Conservation (phyloP, 1,284 basidiomycete species). For the Melampsora occidentalis region DNA sequence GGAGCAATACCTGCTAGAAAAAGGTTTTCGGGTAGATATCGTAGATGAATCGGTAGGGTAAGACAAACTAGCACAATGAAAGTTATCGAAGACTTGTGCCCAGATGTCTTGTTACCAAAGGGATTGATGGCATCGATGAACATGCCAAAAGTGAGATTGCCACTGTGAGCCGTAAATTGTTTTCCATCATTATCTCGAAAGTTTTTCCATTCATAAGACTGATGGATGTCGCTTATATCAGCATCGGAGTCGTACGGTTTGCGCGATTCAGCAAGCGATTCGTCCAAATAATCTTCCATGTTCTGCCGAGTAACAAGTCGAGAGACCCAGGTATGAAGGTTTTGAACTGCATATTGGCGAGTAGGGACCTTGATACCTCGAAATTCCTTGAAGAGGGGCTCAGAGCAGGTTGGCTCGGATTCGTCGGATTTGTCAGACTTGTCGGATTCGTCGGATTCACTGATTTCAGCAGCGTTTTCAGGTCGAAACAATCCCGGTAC, state of each 20-base stretch:
- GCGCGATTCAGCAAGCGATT: not conserved
- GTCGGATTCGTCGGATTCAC: too few species aligned
- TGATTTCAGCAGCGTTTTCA: too few species aligned
- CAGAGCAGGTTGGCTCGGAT: too few species aligned
- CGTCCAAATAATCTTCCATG: not conserved
- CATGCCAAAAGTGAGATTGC: not conserved
- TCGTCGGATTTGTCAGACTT: too few species aligned
- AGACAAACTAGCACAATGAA: slow-evolving; percentile 9
- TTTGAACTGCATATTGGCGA: not conserved
- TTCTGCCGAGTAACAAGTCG: not conserved
- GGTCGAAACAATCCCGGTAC: too few species aligned
- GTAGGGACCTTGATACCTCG: not conserved
- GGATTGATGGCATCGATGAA: too few species aligned
- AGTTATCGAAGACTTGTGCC: not conserved
- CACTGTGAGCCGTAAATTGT: not conserved
- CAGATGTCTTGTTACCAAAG: slow-evolving; percentile 1
- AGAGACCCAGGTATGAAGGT: slow-evolving; percentile 1
- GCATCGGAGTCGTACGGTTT: not conserved
- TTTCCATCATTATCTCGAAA: not conserved
- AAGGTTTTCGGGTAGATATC: slow-evolving; percentile 45
- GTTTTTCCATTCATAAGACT: not conserved
- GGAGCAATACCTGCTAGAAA: slow-evolving; percentile 53
- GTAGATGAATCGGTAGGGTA: slow-evolving; percentile 42
- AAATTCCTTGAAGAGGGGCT: too few species aligned
- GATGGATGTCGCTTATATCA: not conserved